Percentiles rank a stretch among this genome's conserved stretches.
These are phyloP conservation scores for Pseudozyma pruni DNA, from an alignment of 1,284 basidiomycete genomes.

Conservation along the genomic window DNA sequence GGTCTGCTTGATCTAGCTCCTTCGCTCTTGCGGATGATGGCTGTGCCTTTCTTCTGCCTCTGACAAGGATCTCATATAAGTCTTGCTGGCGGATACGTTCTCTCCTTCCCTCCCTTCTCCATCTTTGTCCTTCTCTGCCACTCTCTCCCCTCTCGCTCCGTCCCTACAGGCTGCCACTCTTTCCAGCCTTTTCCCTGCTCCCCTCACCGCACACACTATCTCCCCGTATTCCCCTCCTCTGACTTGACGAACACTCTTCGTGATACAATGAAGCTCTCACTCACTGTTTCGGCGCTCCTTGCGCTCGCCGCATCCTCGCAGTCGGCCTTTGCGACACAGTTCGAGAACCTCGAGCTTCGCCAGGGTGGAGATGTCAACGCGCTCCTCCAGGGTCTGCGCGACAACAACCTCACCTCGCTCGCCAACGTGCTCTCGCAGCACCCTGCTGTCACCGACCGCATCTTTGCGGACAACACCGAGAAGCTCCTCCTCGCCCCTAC, in stretches of 20 bases:
- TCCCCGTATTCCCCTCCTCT: conserved; percentile 1
- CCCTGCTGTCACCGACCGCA: conserved; percentile 41
- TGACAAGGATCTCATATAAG: conserved; percentile 21
- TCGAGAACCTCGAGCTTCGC: conserved; percentile 39
- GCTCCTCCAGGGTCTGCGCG: conserved; percentile 40
- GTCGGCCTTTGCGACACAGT: conserved; percentile 16
- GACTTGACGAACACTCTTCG: background rate
- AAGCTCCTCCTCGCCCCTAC: conserved; percentile 50
- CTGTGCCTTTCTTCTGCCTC: background rate
- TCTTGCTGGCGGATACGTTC: background rate
- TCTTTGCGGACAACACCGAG: conserved; percentile 37
- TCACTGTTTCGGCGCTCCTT: conserved; percentile 17
- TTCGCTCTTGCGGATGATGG: no score
- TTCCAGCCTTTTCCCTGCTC: conserved; percentile 27
- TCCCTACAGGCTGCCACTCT: conserved; percentile 33
- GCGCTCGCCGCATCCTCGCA: conserved; percentile 14
- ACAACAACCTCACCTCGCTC: conserved; percentile 47
- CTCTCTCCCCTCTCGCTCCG: conserved; percentile 6
- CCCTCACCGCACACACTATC: no score
- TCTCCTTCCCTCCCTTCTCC: conserved; percentile 1
- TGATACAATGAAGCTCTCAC: conserved; percentile 37
- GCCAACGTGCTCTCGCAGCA: conserved; percentile 41
- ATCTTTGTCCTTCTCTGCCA: conserved; percentile 2
- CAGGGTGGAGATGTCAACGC: conserved; percentile 45
- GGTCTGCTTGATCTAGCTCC: no score